Percentiles rank a stretch among this genome's conserved stretches.
Evolutionary conservation across 2,329 filamentous ascomycete genomes (phyloP).

Genomic region (Coniochaeta sp.): DNA sequence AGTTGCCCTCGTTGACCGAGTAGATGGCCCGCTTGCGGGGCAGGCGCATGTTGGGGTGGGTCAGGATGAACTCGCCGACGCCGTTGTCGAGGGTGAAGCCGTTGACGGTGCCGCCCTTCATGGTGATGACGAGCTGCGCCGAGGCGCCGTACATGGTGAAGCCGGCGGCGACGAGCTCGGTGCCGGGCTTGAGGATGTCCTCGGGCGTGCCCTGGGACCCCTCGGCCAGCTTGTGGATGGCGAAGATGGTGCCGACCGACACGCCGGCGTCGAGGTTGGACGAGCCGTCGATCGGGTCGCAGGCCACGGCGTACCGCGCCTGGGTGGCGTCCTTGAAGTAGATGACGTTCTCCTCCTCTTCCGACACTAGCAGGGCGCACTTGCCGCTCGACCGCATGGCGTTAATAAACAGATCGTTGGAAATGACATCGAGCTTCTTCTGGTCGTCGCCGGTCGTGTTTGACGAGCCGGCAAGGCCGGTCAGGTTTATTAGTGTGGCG

Average conservation of each 20-base stretch:
- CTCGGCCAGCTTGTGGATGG: conserved; percentile 81
- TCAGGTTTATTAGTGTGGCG: conserved; percentile 90
- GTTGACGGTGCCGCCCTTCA: conserved; percentile 87
- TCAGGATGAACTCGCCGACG: conserved; percentile 97
- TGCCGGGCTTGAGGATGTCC: conserved; percentile 83
- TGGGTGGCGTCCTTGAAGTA: conserved; percentile 71
- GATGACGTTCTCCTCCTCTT: conserved; percentile 93
- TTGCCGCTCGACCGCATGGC: conserved; percentile 91
- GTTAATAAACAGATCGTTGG: conserved; percentile 94
- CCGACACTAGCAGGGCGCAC: conserved; percentile 88
- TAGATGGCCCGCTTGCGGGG: conserved; percentile 80
- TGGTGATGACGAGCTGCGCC: conserved; percentile 92
- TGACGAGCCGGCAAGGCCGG: conserved; percentile 86
- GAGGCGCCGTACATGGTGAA: conserved; percentile 99
- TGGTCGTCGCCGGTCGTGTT: conserved; percentile 97
- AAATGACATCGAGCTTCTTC: conserved; percentile 99
- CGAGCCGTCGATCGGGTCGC: conserved; percentile 95
- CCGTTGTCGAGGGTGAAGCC: conserved; percentile 97
- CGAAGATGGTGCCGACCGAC: conserved; percentile 96
- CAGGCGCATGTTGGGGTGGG: conserved; percentile 88
- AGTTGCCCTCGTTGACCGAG: conserved; percentile 98
- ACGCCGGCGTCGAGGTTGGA: conserved; percentile 98
- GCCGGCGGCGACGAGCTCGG: conserved; percentile 86
- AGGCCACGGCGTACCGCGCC: conserved; percentile 88
- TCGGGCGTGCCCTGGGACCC: conserved; percentile 67